Evolutionary conservation across 331 rosid genomes (phyloP).

Genomic region (Phaseolus coccineus): DNA sequence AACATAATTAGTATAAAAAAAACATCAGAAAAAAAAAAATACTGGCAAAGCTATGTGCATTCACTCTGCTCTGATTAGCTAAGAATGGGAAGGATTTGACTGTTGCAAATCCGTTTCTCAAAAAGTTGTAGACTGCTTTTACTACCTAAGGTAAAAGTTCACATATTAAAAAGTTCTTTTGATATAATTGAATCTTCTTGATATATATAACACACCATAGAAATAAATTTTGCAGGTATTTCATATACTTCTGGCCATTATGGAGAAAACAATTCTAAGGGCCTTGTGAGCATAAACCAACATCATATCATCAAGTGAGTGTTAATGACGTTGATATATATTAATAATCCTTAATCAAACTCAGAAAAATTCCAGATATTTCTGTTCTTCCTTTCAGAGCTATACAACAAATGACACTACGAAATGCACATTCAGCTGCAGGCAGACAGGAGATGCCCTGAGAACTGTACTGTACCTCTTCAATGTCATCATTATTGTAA

Average conservation of each 20-base stretch:
- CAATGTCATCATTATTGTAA: constrained; percentile 84
- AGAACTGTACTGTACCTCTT: constrained; percentile 67
- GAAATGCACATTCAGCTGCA: constrained; percentile 29
- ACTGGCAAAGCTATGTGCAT: constrained; percentile 23
- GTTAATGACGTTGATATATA: constrained; percentile 3
- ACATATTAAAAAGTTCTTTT: constrained; percentile 2
- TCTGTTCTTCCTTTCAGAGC: neutral
- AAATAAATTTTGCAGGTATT: constrained; percentile 20
- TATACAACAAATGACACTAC: constrained; percentile 5
- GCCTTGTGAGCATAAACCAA: constrained; percentile 2
- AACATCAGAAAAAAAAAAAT: neutral
- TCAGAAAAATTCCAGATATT: constrained; percentile 21
- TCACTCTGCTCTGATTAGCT: constrained; percentile 24
- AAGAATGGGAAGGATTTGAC: neutral
- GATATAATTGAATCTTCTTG: no score
- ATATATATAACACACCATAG: neutral
- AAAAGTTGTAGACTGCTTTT: neutral
- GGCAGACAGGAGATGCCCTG: constrained; percentile 18
- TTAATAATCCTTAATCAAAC: neutral
- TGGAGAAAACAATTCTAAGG: constrained; percentile 23
- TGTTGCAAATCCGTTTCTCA: constrained; percentile 28
- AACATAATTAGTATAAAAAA: constrained; percentile 27
- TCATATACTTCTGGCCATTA: constrained; percentile 22
- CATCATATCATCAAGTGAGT: neutral
- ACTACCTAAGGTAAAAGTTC: constrained; percentile 23